These are phyloP conservation scores for Hygrocybe coccinea DNA, from an alignment of 768 basidiomycete genomes.

Conservation along the genomic window DNA sequence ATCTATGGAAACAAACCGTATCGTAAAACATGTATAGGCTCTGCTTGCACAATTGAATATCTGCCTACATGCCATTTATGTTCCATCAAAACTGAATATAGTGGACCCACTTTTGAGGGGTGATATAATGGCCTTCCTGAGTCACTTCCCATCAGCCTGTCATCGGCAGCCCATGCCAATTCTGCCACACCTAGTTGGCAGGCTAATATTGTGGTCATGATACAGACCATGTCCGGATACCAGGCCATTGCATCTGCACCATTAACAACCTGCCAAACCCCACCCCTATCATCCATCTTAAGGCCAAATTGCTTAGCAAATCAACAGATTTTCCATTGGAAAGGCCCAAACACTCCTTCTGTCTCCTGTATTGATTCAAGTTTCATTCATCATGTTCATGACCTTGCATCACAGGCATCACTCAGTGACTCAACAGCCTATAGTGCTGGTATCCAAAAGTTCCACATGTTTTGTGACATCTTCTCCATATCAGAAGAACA, in stretches of 20 bases:
- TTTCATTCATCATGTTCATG: slow-evolving; percentile 13
- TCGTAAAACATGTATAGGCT: slow-evolving; percentile 24
- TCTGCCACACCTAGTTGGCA: slow-evolving; percentile 12
- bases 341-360: slow-evolving; percentile 29
- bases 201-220: slow-evolving; percentile 13
- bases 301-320: slow-evolving; percentile 21
- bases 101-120: slow-evolving; percentile 31
- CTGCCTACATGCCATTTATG: slow-evolving; percentile 13
- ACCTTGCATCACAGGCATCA: slow-evolving; percentile 18
- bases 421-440: slow-evolving; percentile 15
- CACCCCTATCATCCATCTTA: slow-evolving; percentile 17
- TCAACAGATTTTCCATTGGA: slow-evolving; percentile 28
- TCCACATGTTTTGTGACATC: too few relatives aligned
- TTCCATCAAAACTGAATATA: slow-evolving; percentile 24
- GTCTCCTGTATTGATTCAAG: too few relatives aligned
- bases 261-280: not conserved
- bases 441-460: slow-evolving; percentile 23
- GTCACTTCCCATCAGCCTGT: slow-evolving; percentile 14
- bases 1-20: slow-evolving; percentile 23
- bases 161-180: slow-evolving; percentile 6
- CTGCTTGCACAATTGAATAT: slow-evolving; percentile 13
- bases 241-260: not conserved
- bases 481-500: slow-evolving; percentile 24
- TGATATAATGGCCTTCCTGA: slow-evolving; percentile 18
- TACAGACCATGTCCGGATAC: not conserved